A percentile compares a stretch with the other conserved stretches of the same genome.
Evolutionary conservation across 805 yeast species (phyloP).

Genomic region (Saturnispora besseyi): DNA sequence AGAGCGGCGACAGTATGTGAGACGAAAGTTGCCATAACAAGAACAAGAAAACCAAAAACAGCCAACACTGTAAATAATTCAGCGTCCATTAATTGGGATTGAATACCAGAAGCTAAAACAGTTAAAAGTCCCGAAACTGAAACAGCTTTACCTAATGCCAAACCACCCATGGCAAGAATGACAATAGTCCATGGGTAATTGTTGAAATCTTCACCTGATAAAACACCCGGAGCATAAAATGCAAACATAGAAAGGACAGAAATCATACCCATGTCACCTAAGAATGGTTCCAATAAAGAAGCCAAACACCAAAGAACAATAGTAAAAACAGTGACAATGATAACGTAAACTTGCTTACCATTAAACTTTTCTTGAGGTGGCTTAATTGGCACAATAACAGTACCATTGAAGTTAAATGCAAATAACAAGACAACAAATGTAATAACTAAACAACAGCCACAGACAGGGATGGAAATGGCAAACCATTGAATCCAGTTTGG

Average conservation of each 20-base stretch:
- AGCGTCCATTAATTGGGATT: slow-evolving; percentile 52
- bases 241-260: slow-evolving; percentile 84
- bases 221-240: slow-evolving; percentile 85
- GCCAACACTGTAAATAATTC: slow-evolving; percentile 66
- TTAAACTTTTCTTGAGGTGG: slow-evolving; percentile 60
- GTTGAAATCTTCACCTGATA: slow-evolving; percentile 86
- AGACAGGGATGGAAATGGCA: slow-evolving; percentile 74
- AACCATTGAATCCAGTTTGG: slow-evolving; percentile 94
- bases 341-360: slow-evolving; percentile 65
- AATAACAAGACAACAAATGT: slow-evolving; percentile 68
- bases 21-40: slow-evolving; percentile 86
- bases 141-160: slow-evolving; percentile 91
- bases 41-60: slow-evolving; percentile 72
- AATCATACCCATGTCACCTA: slow-evolving; percentile 97
- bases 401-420: slow-evolving; percentile 42
- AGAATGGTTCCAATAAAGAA: slow-evolving; percentile 54
- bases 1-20: slow-evolving; percentile 96
- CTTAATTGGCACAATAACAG: slow-evolving; percentile 50
- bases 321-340: slow-evolving; percentile 57
- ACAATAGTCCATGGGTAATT: slow-evolving; percentile 96
- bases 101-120: slow-evolving; percentile 67
- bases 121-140: slow-evolving; percentile 79
- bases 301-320: slow-evolving; percentile 87
- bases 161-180: slow-evolving; percentile 95
- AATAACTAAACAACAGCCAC: slow-evolving; percentile 48